Conservation (phyloP, 2,329 filamentous ascomycete genomes). For the Beauveria australis region DNA sequence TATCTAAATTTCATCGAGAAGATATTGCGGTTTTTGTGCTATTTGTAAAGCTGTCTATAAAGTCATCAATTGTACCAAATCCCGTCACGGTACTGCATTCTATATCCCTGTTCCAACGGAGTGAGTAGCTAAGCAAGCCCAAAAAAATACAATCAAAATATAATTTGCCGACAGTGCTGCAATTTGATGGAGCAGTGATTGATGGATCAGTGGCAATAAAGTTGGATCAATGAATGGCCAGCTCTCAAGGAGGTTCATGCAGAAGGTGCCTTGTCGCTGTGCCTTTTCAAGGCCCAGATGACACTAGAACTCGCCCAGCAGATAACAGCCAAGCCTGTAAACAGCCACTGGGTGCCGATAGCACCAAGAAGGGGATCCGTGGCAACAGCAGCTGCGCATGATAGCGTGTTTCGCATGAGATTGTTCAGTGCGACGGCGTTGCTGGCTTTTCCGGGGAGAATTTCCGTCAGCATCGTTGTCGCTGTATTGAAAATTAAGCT, state of each 20-base stretch:
- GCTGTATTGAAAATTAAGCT: not conserved
- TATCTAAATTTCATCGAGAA: too few species aligned
- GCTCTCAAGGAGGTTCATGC: not conserved
- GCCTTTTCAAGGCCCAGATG: not conserved
- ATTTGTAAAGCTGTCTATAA: too few species aligned
- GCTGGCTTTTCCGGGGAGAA: not conserved
- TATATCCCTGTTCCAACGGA: too few species aligned
- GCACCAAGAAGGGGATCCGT: not conserved
- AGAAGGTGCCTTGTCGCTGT: not conserved
- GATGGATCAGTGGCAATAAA: too few species aligned
- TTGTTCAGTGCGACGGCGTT: not conserved
- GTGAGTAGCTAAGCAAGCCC: too few species aligned
- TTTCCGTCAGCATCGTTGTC: not conserved
- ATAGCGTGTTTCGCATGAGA: not conserved
- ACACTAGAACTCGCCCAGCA: not conserved
- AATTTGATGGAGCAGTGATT: too few species aligned
- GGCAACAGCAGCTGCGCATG: not conserved
- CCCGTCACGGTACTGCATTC: too few species aligned
- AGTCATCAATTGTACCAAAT: too few species aligned
- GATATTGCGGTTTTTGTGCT: too few species aligned
- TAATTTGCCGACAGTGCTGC: too few species aligned
- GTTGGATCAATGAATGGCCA: too few species aligned
- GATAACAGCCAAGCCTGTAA: not conserved
- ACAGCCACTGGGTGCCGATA: not conserved
- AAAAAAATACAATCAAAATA: too few species aligned